A percentile compares a stretch with the other conserved stretches of the same genome.
These are phyloP conservation scores for Apium graveolens DNA, from an alignment of 129 eudicot genomes.

Conservation along the genomic window DNA sequence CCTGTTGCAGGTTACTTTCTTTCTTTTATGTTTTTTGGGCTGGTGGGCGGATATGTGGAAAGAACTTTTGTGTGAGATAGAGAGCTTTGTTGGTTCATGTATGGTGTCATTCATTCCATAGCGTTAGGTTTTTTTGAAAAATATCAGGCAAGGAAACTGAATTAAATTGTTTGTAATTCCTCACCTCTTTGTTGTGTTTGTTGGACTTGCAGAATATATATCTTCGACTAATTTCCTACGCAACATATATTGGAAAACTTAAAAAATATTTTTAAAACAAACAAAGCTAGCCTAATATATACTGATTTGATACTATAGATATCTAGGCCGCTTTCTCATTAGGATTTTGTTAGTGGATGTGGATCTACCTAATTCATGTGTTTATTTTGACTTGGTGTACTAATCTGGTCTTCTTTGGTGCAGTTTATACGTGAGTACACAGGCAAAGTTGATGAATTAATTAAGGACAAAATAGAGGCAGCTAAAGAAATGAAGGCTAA, in stretches of 20 bases:
- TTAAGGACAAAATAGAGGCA: slow-evolving; percentile 65
- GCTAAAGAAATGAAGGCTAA: slow-evolving; percentile 50
- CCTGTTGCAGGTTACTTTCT: slow-evolving; percentile 60
- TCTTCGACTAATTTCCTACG: neutral
- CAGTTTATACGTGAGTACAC: slow-evolving; percentile 80
- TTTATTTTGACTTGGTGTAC: neutral
- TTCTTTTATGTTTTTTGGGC: neutral
- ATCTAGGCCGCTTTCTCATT: neutral
- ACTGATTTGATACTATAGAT: neutral
- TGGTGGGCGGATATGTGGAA: neutral
- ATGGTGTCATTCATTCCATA: neutral
- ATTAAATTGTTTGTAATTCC: neutral
- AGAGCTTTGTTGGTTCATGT: neutral
- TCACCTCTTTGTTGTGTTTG: neutral
- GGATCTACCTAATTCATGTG: neutral
- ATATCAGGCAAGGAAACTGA: neutral
- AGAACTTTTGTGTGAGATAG: neutral
- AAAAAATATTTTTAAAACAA: neutral
- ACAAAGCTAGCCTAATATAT: neutral
- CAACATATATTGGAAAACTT: neutral
- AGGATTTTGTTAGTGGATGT: neutral
- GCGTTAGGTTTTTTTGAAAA: neutral
- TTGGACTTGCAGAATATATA: neutral
- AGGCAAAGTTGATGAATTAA: slow-evolving; percentile 67
- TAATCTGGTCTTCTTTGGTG: slow-evolving; percentile 10